Evolutionary conservation across 2,329 filamentous ascomycete genomes (phyloP).

Genomic region (Microdochium paspali): DNA sequence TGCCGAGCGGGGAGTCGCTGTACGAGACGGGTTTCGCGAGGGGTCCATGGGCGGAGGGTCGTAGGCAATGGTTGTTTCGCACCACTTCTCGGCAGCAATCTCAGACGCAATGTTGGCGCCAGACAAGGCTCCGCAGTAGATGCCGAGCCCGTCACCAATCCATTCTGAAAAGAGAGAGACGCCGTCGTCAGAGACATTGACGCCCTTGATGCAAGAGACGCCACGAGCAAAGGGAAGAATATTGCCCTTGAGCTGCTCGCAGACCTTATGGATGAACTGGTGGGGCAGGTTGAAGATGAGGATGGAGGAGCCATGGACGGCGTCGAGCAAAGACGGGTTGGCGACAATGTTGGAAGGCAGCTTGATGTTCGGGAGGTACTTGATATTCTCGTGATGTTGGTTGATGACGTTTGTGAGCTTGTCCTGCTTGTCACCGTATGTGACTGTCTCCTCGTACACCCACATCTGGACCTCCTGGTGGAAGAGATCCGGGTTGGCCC

Average conservation of each 20-base stretch:
- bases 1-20: slow-evolving; percentile 31
- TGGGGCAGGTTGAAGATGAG: slow-evolving; percentile 95
- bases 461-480: slow-evolving; percentile 94
- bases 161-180: slow-evolving; percentile 89
- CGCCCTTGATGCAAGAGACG: slow-evolving; percentile 97
- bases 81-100: slow-evolving; percentile 92
- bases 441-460: slow-evolving; percentile 92
- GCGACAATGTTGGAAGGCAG: slow-evolving; percentile 78
- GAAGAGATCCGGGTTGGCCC: slow-evolving; percentile 68
- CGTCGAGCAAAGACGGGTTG: slow-evolving; percentile 69
- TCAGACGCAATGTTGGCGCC: slow-evolving; percentile 95
- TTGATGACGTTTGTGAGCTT: slow-evolving; percentile 93
- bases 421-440: slow-evolving; percentile 57
- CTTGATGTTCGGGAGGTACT: slow-evolving; percentile 85
- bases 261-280: slow-evolving; percentile 86
- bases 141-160: slow-evolving; percentile 82
- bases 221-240: slow-evolving; percentile 88
- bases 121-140: slow-evolving; percentile 92
- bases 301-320: slow-evolving; percentile 77
- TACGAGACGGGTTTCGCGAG: slow-evolving; percentile 62
- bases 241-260: slow-evolving; percentile 74
- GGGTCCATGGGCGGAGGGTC: slow-evolving; percentile 79
- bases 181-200: slow-evolving; percentile 80
- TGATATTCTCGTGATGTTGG: slow-evolving; percentile 87
- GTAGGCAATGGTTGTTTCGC: slow-evolving; percentile 93